phyloP scores from a whole-genome alignment of 2,329 filamentous ascomycete genomes.

The Cercospora sp. region DNA sequence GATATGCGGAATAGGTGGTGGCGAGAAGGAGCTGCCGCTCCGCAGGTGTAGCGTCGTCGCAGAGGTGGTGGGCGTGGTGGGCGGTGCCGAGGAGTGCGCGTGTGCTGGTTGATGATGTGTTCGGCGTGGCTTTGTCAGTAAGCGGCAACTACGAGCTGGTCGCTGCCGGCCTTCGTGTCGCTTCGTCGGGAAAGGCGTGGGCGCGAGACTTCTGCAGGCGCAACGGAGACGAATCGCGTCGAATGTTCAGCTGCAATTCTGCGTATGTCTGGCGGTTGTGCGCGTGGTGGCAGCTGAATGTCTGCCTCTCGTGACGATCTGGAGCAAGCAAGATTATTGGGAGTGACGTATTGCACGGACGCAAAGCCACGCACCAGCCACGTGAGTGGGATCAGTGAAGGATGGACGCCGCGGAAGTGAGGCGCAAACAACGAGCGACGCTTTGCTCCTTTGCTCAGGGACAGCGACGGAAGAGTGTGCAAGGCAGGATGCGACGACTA shows the following conservation, averaged over 20 bases:
- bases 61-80: background rate
- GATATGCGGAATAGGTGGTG: background rate
- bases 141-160: background rate
- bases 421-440: background rate
- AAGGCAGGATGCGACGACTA: background rate
- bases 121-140: background rate
- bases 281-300: background rate
- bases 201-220: background rate
- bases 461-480: background rate
- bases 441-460: background rate
- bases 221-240: background rate
- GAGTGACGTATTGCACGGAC: background rate
- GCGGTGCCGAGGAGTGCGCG: background rate
- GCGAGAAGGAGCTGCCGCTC: slow-evolving; percentile 23
- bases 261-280: background rate
- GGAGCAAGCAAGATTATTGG: background rate
- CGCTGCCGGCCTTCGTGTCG: slow-evolving; percentile 1
- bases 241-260: background rate
- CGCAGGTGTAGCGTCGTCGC: slow-evolving; percentile 9
- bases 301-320: background rate
- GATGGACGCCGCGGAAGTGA: background rate
- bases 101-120: background rate
- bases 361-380: background rate
- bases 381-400: background rate
- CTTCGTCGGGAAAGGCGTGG: background rate